Evolutionary conservation across 768 basidiomycete genomes (phyloP), one percentile per base, ranked within the genome.

Genomic region (Leccinum incarnatum): DNA sequence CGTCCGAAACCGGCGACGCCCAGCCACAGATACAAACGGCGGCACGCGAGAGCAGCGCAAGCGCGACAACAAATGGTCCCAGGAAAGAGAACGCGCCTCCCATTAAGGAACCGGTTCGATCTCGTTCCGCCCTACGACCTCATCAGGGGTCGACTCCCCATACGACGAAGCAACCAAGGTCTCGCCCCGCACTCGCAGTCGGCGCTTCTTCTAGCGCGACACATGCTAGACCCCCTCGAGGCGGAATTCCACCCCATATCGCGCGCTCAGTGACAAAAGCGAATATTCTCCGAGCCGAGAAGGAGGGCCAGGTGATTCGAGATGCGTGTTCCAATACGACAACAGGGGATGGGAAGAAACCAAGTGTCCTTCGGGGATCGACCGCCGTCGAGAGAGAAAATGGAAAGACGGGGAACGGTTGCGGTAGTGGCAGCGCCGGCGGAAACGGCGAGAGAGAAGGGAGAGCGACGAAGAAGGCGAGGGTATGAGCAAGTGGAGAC

Each of bases 381-480:
- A 27, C 14, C 37, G 62, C 48, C 34, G 51, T 5, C 10, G 50
- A 53, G 21, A 48, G 25, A 23, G 62, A 55, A 51, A 27, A 37
- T 19, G 34, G 27, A 23, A 67, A 53, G 47, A 29, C 3, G 17
- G 46, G 12, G 4, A 32, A 40, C n/a, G 10, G n/a, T n/a, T 42
- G 12, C 5, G 37, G 57, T 5, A 21, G 53, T 10, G 36, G 19
- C 4, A 51, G 25, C 86, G 64, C 86, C 91, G 75, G 89, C 85
- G 53, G 88, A 94, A 86, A 85, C 85, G n/a, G 84, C 85, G 23
- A 79, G 79, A 54, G 95, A 93, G 77, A 51, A 27, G 42, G 50
- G 27, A 63, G 64, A 9, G 48, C 36, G 29, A 10, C 40, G n/a
- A 72, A 67, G 64, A 65, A 57, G 55, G 54, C 34, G 34, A 60